Base-by-base conservation (phyloP, 768 basidiomycete genomes). In the Galerina marginata region DNA sequence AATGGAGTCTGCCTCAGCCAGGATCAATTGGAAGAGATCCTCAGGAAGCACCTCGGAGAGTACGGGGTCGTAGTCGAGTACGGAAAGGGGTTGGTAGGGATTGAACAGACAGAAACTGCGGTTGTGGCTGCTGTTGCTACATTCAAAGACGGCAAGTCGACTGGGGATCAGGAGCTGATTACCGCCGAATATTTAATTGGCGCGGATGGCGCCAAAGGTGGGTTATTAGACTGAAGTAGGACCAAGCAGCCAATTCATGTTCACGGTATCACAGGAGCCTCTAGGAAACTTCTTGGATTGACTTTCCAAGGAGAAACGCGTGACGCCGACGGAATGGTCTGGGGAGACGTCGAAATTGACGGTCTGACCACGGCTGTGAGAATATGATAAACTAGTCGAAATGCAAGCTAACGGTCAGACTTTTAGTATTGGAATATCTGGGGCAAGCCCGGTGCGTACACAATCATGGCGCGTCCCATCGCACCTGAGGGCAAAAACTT, bases 51-150 rank as follows among this genome's bases (percentile, higher is more conserved):
- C 40, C 61, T 71, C 7, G 45, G 42, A 15, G 48, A 62, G 37
- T 63, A 59, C 39, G 56, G 63, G 4, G 48, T 71, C 46, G 29
- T 20, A 1, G 67, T 72, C 4, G 71, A 72, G 49, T 61, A 64
- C 9, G 58, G 56, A 6, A 57, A 58, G 20, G 65, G 61, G n/a
- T 60, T 71, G 11, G 48, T 59, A 10, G 47, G 37, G 9, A 40
- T 71, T 39, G 44, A 59, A 26, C 69, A 71, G 49, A 46, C 42
- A 23, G 45, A 20, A 14, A 57, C 64, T 16, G 36, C 36, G 29
- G 65, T 69, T n/a, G 51, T 46, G 10, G 67, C 64, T 4, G 57
- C 57, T 7, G 15, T 71, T 5, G 57, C 39, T 7, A 47, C 44
- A n/a, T 55, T 47, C 33, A 51, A 37, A 14, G 45, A 62, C 50